Conservation (phyloP, 2,329 filamentous ascomycete genomes). For the Metarhizium anisopliae region DNA sequence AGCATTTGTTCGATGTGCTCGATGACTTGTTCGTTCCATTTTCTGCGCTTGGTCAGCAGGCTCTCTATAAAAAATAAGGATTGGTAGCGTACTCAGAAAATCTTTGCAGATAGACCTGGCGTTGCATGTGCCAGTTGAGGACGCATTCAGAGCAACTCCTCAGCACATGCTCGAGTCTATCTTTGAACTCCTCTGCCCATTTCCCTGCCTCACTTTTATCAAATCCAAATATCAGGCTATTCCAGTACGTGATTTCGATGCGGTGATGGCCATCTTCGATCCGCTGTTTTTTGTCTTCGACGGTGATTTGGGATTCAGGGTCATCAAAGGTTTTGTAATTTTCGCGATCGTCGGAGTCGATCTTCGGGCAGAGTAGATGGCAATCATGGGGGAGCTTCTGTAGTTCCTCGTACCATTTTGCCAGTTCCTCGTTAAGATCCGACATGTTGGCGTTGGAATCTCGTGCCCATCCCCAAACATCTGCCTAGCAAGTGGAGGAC, state of each 20-base stretch:
- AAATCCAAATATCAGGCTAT: conserved; percentile 61
- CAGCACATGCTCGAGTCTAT: conserved; percentile 48
- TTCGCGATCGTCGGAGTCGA: conserved; percentile 51
- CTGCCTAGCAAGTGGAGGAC: background rate
- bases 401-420: conserved; percentile 33
- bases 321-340: conserved; percentile 48
- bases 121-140: conserved; percentile 63
- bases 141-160: conserved; percentile 62
- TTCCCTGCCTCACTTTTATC: conserved; percentile 49
- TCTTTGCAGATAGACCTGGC: conserved; percentile 52
- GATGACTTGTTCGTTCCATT: conserved; percentile 42
- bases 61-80: background rate
- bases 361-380: conserved; percentile 62
- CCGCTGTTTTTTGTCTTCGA: conserved; percentile 40
- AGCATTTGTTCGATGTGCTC: conserved; percentile 45
- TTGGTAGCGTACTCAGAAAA: conserved; percentile 44
- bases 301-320: conserved; percentile 37
- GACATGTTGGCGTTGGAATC: conserved; percentile 23
- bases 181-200: conserved; percentile 51
- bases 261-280: conserved; percentile 48
- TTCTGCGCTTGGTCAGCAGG: conserved; percentile 19
- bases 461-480: conserved; percentile 3
- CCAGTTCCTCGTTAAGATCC: conserved; percentile 29
- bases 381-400: conserved; percentile 35
- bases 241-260: conserved; percentile 55